Percentiles rank a stretch among this genome's conserved stretches.
Evolutionary conservation across 805 yeast genomes (phyloP).

Genomic region (Metschnikowia drakensbergensis): DNA sequence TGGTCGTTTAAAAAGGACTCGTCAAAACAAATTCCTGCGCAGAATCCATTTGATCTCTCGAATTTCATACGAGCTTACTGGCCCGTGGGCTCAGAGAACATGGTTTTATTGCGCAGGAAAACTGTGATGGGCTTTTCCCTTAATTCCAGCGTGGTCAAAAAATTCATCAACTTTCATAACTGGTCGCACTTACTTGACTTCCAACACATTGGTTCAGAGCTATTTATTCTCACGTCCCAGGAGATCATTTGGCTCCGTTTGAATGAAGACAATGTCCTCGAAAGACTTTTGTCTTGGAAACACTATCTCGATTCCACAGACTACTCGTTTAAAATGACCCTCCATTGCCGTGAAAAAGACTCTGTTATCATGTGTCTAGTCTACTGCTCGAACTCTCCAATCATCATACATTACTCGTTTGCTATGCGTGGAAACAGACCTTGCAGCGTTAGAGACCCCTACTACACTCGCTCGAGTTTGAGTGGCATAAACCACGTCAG

Average conservation of each 20-base stretch:
- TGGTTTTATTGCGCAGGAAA: conserved; percentile 9
- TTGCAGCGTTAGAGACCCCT: conserved; percentile 36
- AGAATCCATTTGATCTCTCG: conserved; percentile 12
- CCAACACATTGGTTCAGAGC: conserved; percentile 20
- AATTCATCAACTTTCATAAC: conserved; percentile 11
- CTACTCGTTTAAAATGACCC: conserved; percentile 41
- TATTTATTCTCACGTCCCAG: conserved; percentile 60
- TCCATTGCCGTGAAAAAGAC: conserved; percentile 16
- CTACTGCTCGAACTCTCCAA: conserved; percentile 30
- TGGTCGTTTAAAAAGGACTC: conserved; percentile 5
- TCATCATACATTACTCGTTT: conserved; percentile 32
- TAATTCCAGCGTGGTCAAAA: neutral
- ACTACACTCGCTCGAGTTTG: conserved; percentile 10
- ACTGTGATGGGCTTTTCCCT: conserved; percentile 4
- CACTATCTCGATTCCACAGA: conserved; percentile 60
- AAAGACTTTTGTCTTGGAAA: conserved; percentile 64
- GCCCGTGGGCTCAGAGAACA: conserved; percentile 7
- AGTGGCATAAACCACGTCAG: neutral
- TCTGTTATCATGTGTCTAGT: conserved; percentile 17
- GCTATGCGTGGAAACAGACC: conserved; percentile 33
- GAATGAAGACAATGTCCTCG: conserved; percentile 25
- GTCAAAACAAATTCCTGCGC: neutral
- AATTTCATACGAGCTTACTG: conserved; percentile 11
- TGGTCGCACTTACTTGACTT: conserved; percentile 18
- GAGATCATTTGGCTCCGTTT: conserved; percentile 55